A percentile compares a stretch with the other conserved stretches of the same genome.
Conservation (phyloP, 352 stramenopile genomes). For the Phytophthora cajani region DNA sequence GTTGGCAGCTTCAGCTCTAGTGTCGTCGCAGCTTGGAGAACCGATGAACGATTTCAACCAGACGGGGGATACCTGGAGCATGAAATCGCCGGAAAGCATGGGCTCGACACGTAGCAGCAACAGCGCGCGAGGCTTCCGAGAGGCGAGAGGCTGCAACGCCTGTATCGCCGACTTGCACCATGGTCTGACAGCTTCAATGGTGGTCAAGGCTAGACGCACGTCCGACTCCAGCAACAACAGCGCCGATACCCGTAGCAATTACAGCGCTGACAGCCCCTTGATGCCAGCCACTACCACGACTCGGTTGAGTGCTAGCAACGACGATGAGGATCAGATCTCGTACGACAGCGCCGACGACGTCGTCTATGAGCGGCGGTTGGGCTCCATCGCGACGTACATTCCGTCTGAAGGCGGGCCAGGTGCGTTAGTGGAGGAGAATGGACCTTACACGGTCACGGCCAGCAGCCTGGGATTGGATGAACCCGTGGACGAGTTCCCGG, state of each 20-base stretch:
- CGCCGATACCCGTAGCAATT: constrained; percentile 22
- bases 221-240: constrained; percentile 28
- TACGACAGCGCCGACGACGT: constrained; percentile 44
- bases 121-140: constrained; percentile 18
- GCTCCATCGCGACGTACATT: constrained; percentile 44
- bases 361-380: constrained; percentile 38
- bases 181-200: constrained; percentile 29
- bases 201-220: constrained; percentile 17
- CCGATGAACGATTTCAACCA: constrained; percentile 31
- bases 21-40: constrained; percentile 19
- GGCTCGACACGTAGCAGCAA: constrained; percentile 15
- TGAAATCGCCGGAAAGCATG: constrained; percentile 10
- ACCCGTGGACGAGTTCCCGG: constrained; percentile 36
- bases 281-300: constrained; percentile 25
- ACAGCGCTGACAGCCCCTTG: constrained; percentile 24
- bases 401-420: constrained; percentile 27
- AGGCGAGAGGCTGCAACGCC: constrained; percentile 39
- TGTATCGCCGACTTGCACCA: constrained; percentile 46
- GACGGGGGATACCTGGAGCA: constrained; percentile 36
- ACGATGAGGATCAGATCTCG: constrained; percentile 34
- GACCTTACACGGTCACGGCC: constrained; percentile 14
- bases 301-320: constrained; percentile 25
- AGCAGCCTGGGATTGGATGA: constrained; percentile 31
- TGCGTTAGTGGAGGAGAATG: constrained; percentile 30
- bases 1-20: constrained; percentile 23